Base-by-base conservation (phyloP, 2,329 filamentous ascomycete genomes). In the Diaporthe amygdali region DNA sequence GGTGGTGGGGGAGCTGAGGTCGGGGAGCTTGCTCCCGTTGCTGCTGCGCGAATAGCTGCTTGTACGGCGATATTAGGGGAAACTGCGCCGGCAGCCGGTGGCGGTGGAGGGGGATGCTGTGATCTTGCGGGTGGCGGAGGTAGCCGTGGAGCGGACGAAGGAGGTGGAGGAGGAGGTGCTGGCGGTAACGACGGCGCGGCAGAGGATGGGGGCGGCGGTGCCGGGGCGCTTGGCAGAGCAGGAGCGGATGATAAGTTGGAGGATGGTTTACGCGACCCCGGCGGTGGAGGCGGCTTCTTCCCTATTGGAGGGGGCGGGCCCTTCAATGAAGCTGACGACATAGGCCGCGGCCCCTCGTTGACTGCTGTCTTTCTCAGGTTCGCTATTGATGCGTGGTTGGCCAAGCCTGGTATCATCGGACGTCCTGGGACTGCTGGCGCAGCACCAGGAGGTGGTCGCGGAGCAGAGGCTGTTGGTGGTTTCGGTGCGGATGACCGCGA, bases 281-380 rank as follows among this genome's bases (percentile, higher is more conserved):
- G 91, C 64, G 88, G 86, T 51, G 90, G 89, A 32, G 91, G 90
- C 44, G 89, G 89, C 78, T 95, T 95, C 85, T 94, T 95, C 72
- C 92, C 93, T 76, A 94, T 87, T 7, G 92, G 92, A 15, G 93
- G 93, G 37, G 94, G 94, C 44, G 94, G 94, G 69, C 91, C 92
- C 77, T 89, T 84, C 75, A 87, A 84, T 44, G 90, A 91, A 30
- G 85, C 83, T 25, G 90, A 86, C 20, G 92, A 92, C 8, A 85
- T 81, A 2, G 93, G 90, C 74, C 93, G 85, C 51, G 84, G 84
- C 0, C 78, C 78, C 67, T 85, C 85, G 74, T 81, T 84, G 63
- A 82, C 82, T 54, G 84, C 85, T 51, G 84, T 84, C 80, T 91
- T 93, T 74, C 90, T 86, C 52, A 93, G 82, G 74, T 88, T 88